Evolutionary conservation across 2,329 filamentous ascomycete species (phyloP), one percentile per base, ranked within the genome.

Genomic region (Aureobasidium sp.): DNA sequence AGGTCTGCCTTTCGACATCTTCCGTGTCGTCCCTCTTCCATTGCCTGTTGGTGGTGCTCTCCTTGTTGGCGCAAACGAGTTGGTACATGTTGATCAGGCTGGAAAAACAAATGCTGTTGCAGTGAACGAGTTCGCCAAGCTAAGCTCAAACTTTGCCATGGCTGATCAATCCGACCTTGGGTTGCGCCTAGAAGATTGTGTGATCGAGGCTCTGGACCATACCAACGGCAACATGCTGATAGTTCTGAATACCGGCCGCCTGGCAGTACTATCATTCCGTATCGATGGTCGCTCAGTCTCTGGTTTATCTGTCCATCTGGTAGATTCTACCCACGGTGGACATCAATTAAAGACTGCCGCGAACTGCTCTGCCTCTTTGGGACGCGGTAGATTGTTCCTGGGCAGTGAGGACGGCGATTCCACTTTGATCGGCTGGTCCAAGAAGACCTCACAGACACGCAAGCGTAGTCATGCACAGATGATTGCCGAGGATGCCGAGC

Each of bases 21-120:
- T 87, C 72, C 85, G 85, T 67, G 87, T 97, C 47, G 80, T 97
- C 50, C 86, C 94, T 8, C 78, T 99, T 3, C 90, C 92, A 5
- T 82, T 88, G 6, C 93, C 93, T 0, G 87, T 97, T 44, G 94
- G 94, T 27, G 94, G 94, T 47, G 90, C 91, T 41, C 78, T 99
- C 17, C 81, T 99, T 17, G 78, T 97, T 23, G 95, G 94, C 32
- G 82, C 84, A 52, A 97, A 99, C 71, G 91, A 97, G 71, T 76
- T 99, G 65, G 89, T 99, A 64, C 94, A 99, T 73, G 86, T 99
- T 66, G 93, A 97, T 71, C 94, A 99, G 79, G 91, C 91, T 12
- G 94, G 94, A 34, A 97, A 96, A 74, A 84, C 91, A 13, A 96
- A 91, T 70, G 93, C 91, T 2, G 88, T 97, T 63, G 93, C 89